A percentile compares a stretch with the other conserved stretches of the same genome.
Conservation (phyloP, 108 stramenopile species). For the Cyclostephanos tholiformis region DNA sequence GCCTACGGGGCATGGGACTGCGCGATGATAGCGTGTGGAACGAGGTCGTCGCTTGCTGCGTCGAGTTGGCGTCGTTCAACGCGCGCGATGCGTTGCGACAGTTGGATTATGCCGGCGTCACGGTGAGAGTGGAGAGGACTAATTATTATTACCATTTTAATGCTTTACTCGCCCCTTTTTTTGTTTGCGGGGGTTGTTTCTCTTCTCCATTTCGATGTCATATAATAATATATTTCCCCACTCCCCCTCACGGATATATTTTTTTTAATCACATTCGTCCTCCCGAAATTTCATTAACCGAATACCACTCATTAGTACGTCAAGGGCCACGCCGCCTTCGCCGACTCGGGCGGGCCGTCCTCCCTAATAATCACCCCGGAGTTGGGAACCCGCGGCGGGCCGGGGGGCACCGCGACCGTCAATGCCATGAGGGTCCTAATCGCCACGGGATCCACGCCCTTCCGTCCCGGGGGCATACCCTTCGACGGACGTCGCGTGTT, state of each 20-base stretch:
- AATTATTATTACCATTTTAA: too few species aligned
- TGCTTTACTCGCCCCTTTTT: too few species aligned
- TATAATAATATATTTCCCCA: too few species aligned
- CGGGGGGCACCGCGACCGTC: slow-evolving; percentile 24
- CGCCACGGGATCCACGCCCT: slow-evolving; percentile 73
- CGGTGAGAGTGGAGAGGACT: neutral
- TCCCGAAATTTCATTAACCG: too few species aligned
- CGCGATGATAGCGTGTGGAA: slow-evolving; percentile 82
- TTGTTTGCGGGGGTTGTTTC: too few species aligned
- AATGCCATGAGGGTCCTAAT: slow-evolving; percentile 61
- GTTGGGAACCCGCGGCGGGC: neutral
- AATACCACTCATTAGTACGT: slow-evolving; percentile 34
- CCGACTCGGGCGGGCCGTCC: slow-evolving; percentile 57
- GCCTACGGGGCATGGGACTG: slow-evolving; percentile 75
- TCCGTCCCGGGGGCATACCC: slow-evolving; percentile 70
- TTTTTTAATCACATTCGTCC: too few species aligned
- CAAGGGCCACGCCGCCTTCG: slow-evolving; percentile 66
- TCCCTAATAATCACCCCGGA: slow-evolving; percentile 49
- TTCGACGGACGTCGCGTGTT: slow-evolving; percentile 80
- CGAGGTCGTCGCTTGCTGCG: slow-evolving; percentile 70
- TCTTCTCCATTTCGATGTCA: too few species aligned
- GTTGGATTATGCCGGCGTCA: slow-evolving; percentile 65
- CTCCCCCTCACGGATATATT: too few species aligned
- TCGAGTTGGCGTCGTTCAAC: slow-evolving; percentile 73
- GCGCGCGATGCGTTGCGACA: slow-evolving; percentile 67